phyloP scores from a whole-genome alignment of 116 monocot genomes.

The Phalaenopsis hybrid region DNA sequence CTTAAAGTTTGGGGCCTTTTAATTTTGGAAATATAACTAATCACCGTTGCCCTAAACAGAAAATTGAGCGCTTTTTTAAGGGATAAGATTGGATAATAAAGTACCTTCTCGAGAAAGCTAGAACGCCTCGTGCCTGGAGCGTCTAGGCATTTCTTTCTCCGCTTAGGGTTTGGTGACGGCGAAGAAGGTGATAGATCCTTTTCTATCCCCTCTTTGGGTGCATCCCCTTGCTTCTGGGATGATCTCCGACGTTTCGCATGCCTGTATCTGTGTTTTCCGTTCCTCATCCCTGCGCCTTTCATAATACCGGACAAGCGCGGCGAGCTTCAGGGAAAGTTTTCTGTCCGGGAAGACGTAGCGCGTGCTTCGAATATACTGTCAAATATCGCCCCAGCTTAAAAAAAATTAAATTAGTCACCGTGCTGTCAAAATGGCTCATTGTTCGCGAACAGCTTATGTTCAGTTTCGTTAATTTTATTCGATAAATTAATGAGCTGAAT shows the following conservation, averaged over 20 bases:
- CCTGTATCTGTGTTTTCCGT: background rate
- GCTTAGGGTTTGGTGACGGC: background rate
- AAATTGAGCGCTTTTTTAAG: background rate
- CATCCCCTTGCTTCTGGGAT: background rate
- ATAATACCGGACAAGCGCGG: background rate
- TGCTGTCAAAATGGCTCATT: too few relatives aligned
- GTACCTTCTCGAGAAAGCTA: conserved; percentile 5
- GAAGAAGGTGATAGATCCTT: background rate
- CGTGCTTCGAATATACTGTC: too few relatives aligned
- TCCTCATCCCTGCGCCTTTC: background rate
- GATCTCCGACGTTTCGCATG: background rate
- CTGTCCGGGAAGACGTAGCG: too few relatives aligned
- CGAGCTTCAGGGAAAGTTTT: too few relatives aligned
- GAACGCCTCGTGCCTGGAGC: background rate
- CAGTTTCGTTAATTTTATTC: too few relatives aligned
- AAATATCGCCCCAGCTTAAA: too few relatives aligned
- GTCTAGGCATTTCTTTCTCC: background rate
- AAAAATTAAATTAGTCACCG: too few relatives aligned
- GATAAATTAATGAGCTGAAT: too few relatives aligned
- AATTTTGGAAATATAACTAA: too few relatives aligned
- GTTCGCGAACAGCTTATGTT: too few relatives aligned
- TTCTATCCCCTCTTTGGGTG: background rate
- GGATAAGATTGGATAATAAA: background rate
- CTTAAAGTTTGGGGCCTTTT: background rate
- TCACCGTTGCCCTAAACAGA: background rate